phyloP scores from a whole-genome alignment of 148 eudicot genomes.

The Vaccinium myrtillus region DNA sequence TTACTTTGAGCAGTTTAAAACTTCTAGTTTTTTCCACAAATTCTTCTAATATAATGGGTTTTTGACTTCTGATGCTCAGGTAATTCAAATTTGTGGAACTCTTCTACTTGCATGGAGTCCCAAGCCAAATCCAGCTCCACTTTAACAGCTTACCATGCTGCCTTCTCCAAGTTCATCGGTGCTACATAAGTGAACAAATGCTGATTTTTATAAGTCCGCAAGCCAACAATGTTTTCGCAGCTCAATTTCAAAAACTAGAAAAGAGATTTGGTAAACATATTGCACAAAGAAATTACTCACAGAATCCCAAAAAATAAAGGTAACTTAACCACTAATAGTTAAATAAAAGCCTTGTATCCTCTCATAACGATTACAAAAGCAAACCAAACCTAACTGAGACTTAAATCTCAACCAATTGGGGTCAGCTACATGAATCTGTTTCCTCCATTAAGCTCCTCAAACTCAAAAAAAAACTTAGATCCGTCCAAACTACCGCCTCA shows the following conservation, averaged over 20 bases:
- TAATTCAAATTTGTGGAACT: constrained; percentile 21
- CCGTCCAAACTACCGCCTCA: neutral
- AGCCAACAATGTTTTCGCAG: constrained; percentile 18
- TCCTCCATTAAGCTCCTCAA: neutral
- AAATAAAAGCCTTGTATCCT: neutral
- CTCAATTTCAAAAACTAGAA: constrained; percentile 9
- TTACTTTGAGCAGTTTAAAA: constrained; percentile 40
- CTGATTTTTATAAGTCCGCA: neutral
- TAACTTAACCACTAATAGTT: neutral
- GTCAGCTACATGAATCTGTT: neutral
- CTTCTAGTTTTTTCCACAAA: constrained; percentile 38
- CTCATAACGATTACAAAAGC: neutral
- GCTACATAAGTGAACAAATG: constrained; percentile 18
- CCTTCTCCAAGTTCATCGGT: constrained; percentile 39
- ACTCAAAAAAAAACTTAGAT: neutral
- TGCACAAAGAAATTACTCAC: neutral
- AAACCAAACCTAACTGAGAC: neutral
- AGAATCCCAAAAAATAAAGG: neutral
- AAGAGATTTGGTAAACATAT: neutral
- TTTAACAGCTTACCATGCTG: constrained; percentile 35
- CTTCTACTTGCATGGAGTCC: constrained; percentile 25
- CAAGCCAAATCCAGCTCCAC: constrained; percentile 32
- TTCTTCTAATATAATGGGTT: constrained; percentile 31
- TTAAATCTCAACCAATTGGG: neutral
- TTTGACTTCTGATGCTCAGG: constrained; percentile 12